phyloP scores from a whole-genome alignment of 345 rosid genomes.

The Eucalyptus cloeziana region DNA sequence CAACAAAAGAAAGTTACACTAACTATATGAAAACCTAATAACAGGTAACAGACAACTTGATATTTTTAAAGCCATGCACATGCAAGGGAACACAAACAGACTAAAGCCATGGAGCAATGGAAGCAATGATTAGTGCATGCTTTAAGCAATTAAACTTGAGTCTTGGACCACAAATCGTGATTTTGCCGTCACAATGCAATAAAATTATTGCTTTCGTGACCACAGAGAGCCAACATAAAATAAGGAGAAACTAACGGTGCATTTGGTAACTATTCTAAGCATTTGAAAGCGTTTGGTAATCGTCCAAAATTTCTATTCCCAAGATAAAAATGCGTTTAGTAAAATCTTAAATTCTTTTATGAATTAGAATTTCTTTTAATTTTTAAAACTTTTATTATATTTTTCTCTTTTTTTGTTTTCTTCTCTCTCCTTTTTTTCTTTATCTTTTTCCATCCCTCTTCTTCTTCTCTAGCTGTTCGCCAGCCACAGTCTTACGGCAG shows the following conservation, averaged over 20 bases:
- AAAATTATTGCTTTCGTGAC: background rate
- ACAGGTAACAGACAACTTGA: background rate
- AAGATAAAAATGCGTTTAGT: too few relatives aligned
- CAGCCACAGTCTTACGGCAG: too few relatives aligned
- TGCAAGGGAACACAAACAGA: background rate
- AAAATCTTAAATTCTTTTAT: too few relatives aligned
- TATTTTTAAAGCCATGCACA: background rate
- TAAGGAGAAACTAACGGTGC: background rate
- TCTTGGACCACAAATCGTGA: background rate
- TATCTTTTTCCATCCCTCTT: too few relatives aligned
- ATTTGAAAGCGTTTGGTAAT: too few relatives aligned
- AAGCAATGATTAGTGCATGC: background rate
- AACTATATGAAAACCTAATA: background rate
- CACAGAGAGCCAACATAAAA: background rate
- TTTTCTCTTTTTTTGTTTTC: too few relatives aligned
- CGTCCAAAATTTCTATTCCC: too few relatives aligned
- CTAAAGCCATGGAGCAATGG: background rate
- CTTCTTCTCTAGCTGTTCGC: too few relatives aligned
- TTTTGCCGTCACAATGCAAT: background rate
- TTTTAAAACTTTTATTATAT: too few relatives aligned
- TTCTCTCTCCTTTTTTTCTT: too few relatives aligned
- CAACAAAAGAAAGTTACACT: background rate
- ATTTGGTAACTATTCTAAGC: too few relatives aligned
- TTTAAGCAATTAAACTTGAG: background rate
- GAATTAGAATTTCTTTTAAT: too few relatives aligned